Evolutionary conservation across 805 yeast genomes (phyloP).

Genomic region (Citeromyces nyonsensis): DNA sequence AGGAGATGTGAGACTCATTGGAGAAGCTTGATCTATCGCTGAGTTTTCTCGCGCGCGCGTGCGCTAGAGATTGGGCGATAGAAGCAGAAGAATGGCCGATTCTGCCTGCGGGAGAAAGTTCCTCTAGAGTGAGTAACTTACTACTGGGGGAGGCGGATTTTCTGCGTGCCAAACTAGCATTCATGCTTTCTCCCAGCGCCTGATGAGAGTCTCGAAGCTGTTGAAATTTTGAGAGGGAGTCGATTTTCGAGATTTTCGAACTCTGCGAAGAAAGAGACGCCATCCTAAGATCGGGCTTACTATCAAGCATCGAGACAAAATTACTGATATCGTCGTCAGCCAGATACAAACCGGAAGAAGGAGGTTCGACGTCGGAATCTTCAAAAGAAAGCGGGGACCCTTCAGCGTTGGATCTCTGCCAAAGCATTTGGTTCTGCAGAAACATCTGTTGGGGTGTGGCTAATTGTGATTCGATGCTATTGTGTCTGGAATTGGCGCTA

Average conservation of each 20-base stretch:
- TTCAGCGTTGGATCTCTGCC: slow-evolving; percentile 3
- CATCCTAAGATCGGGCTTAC: slow-evolving; percentile 18
- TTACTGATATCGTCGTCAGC: slow-evolving; percentile 9
- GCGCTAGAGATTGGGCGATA: slow-evolving; percentile 1
- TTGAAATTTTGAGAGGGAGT: slow-evolving; percentile 6
- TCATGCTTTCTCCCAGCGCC: slow-evolving; percentile 5
- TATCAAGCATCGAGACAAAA: slow-evolving; percentile 17
- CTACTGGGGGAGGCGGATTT: not conserved
- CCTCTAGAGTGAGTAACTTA: not conserved
- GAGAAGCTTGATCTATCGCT: not conserved
- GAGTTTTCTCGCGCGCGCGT: not conserved
- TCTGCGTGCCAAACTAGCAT: slow-evolving; percentile 3
- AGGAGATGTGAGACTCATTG: not conserved
- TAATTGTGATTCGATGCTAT: slow-evolving; percentile 9
- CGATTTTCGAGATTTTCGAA: slow-evolving; percentile 1
- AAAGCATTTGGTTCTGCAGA: slow-evolving; percentile 3
- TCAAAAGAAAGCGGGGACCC: slow-evolving; percentile 9
- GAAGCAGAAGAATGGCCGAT: slow-evolving; percentile 1
- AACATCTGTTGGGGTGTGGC: slow-evolving; percentile 3
- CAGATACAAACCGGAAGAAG: slow-evolving; percentile 9
- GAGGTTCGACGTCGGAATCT: slow-evolving; percentile 7
- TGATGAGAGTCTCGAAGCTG: slow-evolving; percentile 5
- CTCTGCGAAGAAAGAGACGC: slow-evolving; percentile 9
- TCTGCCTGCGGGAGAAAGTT: not conserved
- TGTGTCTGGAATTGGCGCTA: slow-evolving; percentile 10